These are phyloP conservation scores for Talaromyces rugulosus DNA, from an alignment of 2,329 filamentous ascomycete genomes.

Conservation along the genomic window DNA sequence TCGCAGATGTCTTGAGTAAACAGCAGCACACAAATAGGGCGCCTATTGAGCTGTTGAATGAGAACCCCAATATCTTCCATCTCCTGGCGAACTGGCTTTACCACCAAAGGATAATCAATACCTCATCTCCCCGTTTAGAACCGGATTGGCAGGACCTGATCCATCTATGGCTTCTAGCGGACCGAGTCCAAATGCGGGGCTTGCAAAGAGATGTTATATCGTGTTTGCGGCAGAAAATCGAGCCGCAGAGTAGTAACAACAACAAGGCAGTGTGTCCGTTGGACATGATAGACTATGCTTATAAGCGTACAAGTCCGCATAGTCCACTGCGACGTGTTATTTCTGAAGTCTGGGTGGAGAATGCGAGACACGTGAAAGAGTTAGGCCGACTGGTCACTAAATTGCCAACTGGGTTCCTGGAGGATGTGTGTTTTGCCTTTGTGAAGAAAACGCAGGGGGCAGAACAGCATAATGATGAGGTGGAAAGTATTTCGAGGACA, in stretches of 20 bases:
- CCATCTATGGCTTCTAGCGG: background rate
- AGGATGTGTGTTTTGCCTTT: background rate
- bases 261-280: background rate
- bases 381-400: background rate
- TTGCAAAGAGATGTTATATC: background rate
- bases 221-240: background rate
- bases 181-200: background rate
- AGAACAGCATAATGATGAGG: background rate
- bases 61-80: background rate
- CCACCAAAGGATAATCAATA: background rate
- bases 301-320: background rate
- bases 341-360: background rate
- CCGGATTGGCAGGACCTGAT: background rate
- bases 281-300: conserved; percentile 1
- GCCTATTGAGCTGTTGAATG: background rate
- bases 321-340: background rate
- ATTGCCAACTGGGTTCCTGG: background rate
- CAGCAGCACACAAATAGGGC: background rate
- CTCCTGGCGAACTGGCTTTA: background rate
- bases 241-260: background rate
- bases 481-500: background rate
- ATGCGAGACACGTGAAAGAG: background rate
- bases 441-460: background rate
- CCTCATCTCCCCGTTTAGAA: background rate
- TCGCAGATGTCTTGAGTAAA: background rate